These are phyloP conservation scores for Rosa rugosa DNA, from an alignment of 306 rosid species.

Conservation along the genomic window DNA sequence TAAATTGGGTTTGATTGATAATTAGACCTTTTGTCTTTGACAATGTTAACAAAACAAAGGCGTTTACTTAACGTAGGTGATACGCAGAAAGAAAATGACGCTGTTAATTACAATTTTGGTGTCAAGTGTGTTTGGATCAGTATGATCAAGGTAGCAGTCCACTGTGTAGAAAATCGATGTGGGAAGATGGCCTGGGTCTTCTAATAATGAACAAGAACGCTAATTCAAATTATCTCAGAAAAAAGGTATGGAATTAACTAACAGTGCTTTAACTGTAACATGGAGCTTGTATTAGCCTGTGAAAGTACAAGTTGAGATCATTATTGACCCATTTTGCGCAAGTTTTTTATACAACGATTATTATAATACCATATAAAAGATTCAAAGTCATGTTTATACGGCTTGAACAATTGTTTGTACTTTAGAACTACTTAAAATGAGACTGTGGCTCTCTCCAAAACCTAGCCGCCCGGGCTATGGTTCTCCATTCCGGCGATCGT, in stretches of 20 bases:
- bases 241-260: not conserved
- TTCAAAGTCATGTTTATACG: not conserved
- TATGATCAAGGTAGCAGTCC: conserved; percentile 11
- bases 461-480: too few relatives aligned
- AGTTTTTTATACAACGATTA: not conserved
- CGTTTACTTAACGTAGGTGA: conserved; percentile 14
- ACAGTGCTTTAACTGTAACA: not conserved
- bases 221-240: not conserved
- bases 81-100: conserved; percentile 8
- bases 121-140: not conserved
- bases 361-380: not conserved
- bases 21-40: not conserved
- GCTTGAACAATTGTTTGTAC: too few relatives aligned
- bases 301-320: not conserved
- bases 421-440: too few relatives aligned
- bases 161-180: not conserved
- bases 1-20: not conserved
- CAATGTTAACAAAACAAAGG: conserved; percentile 15
- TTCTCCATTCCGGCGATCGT: too few relatives aligned
- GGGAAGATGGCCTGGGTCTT: not conserved
- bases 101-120: not conserved
- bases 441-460: too few relatives aligned
- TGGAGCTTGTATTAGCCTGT: not conserved
- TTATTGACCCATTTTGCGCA: not conserved
- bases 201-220: not conserved